Evolutionary conservation across 345 rosid genomes (phyloP), one percentile per base, ranked within the genome.

Genomic region (Eucalyptus dawsonii): DNA sequence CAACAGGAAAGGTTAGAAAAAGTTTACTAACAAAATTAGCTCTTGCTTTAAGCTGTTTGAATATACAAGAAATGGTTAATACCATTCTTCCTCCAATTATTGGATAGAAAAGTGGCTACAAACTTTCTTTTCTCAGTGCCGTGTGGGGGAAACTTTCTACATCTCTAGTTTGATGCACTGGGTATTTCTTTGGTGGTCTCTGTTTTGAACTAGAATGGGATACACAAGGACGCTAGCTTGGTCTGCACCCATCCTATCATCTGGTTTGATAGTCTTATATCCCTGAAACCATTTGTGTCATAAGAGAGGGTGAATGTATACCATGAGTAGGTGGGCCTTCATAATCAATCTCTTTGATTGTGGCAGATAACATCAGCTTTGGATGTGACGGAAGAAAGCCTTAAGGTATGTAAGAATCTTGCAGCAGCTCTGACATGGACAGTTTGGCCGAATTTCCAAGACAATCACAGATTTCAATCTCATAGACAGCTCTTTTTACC

Each of bases 321-420:
- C 85, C 25, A 13, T 76, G 47, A 40, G 27, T 76, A 11, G 47
- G 6, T 76, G 22, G 14, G 47, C 87, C 87, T 15, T 56, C 12
- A 69, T 67, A 37, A 45, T 50, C 22, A 7, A 29, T 80, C 89
- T 44, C 89, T 89, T 6, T 85, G 81, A 87, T 89, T 90, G 89
- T 87, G 90, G 92, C 96, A 97, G 99, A 97, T 96, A 96, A 89
- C 95, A 72, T 88, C 96, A 81, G 97, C 97, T 89, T 90, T 95
- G 93, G 98, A 97, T 65, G 94, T 92, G 37, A 89, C 93, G 5
- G 98, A 95, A 90, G 98, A 96, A 91, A 93, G 92, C 88, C 96
- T 96, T 40, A 95, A 95, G 99, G 98, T 97, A 94, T 76, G 27
- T 24, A 76, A 72, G 27, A 72, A 72, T 72, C 83, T 31, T 89